Base-by-base conservation (phyloP, 23 red algal genomes). In the Gracilaria vermiculophylla region DNA sequence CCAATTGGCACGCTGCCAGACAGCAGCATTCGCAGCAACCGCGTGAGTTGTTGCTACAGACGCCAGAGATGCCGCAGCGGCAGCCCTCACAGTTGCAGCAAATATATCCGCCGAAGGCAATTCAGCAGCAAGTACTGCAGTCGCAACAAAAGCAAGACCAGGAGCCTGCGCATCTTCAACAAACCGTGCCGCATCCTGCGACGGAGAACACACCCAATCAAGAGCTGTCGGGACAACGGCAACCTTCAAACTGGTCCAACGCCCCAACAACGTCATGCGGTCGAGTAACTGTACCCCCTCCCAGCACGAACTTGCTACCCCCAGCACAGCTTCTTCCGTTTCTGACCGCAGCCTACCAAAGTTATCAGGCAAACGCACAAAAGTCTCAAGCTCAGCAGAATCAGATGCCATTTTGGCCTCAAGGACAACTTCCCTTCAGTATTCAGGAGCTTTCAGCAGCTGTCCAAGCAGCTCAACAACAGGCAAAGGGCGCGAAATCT, bases 401-500 rank as follows among this genome's bases (percentile, higher is more conserved):
- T 45, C 19, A 36, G 17, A 25, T 34, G 67, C 20, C 39, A 1
- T 48, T 37, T 40, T 73, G 67, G 67, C 31, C 67, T 2, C 23
- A 33, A 37, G 39, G 24, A 48, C 67, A 27, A 12, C 3, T 48
- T 27, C n/a, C 39, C 4, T 44, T 45, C 19, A 48, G 28, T 73
- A 3, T 73, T 28, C 42, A 28, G 40, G 67, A 73, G 2, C 36
- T 73, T 27, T 73, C 67, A 28, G 67, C 67, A 0, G 67, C 67
- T 27, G 28, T 73, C 6, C 67, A 73, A 47, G 67, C 67, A 27
- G 67, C 40, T 48, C 67, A 73, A 40, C 67, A 73, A 73, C 67
- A 73, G 24, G 28, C 11, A 23, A 13, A 12, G 6, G 43, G 43
- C 43, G 43, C 43, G 28, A 64, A 9, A 36, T 14, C 29, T 0